These are phyloP conservation scores for Phialocephala sp. DNA, from an alignment of 2,329 filamentous ascomycete genomes.

Conservation along the genomic window DNA sequence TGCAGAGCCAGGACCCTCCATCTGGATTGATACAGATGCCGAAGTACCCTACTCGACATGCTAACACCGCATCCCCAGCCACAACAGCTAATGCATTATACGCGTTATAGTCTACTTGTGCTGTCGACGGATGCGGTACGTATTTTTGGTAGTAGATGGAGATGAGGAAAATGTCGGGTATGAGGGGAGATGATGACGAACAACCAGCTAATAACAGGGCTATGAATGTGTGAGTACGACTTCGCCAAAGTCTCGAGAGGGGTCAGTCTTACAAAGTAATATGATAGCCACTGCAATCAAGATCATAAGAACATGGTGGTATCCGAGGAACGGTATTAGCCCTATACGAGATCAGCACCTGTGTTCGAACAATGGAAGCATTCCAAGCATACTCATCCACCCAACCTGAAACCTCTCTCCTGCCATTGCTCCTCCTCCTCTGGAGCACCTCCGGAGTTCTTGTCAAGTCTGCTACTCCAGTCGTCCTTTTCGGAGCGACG, in stretches of 20 bases:
- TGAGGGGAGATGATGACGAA: constrained; percentile 93
- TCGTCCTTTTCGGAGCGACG: constrained; percentile 43
- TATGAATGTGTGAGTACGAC: constrained; percentile 48
- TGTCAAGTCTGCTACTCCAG: constrained; percentile 41
- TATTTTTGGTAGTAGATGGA: constrained; percentile 94
- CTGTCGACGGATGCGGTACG: constrained; percentile 78
- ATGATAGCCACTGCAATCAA: constrained; percentile 93
- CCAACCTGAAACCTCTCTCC: constrained; percentile 40
- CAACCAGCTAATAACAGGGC: constrained; percentile 92
- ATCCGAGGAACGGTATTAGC: constrained; percentile 72
- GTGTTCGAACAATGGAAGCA: constrained; percentile 14
- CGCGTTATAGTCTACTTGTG: constrained; percentile 90
- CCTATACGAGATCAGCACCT: constrained; percentile 48
- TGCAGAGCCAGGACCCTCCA: constrained; percentile 90
- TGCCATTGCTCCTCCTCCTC: constrained; percentile 35
- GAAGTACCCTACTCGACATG: constrained; percentile 96
- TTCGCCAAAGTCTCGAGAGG: constrained; percentile 2
- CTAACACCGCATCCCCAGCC: constrained; percentile 80
- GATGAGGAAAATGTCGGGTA: constrained; percentile 95
- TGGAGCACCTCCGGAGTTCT: constrained; percentile 25
- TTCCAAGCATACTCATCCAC: constrained; percentile 41
- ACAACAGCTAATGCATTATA: constrained; percentile 88
- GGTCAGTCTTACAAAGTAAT: constrained; percentile 80
- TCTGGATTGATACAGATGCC: constrained; percentile 96
- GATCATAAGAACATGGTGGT: constrained; percentile 94